These are phyloP conservation scores for Saturnispora serradocipensis DNA, from an alignment of 805 yeast species.

Conservation along the genomic window DNA sequence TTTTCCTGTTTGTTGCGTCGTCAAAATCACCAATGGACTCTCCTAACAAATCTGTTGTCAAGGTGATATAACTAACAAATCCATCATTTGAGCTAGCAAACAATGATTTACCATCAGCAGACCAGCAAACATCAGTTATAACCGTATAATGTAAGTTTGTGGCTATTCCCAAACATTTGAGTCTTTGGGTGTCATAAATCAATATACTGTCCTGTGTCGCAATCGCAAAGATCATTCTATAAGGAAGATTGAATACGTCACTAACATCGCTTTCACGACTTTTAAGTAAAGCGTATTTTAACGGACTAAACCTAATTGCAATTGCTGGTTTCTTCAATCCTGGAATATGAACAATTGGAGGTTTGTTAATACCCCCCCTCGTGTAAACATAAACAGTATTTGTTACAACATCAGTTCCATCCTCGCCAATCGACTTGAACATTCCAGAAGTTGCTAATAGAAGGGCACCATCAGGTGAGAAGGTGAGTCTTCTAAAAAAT, in stretches of 20 bases:
- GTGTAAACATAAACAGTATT: slow-evolving; percentile 78
- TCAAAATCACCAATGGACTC: slow-evolving; percentile 26
- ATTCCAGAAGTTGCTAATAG: slow-evolving; percentile 74
- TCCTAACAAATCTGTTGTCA: slow-evolving; percentile 52
- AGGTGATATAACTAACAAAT: slow-evolving; percentile 63
- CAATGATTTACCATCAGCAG: slow-evolving; percentile 59
- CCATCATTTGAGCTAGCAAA: slow-evolving; percentile 87
- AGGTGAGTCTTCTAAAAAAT: slow-evolving; percentile 76
- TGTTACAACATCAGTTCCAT: slow-evolving; percentile 15
- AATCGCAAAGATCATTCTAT: slow-evolving; percentile 81
- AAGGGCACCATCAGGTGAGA: slow-evolving; percentile 85
- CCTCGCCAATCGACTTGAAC: slow-evolving; percentile 26
- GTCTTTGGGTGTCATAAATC: slow-evolving; percentile 69
- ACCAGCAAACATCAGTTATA: slow-evolving; percentile 84
- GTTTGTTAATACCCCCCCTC: slow-evolving; percentile 49
- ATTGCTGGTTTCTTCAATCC: slow-evolving; percentile 78
- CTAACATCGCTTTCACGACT: slow-evolving; percentile 20
- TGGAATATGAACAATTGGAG: slow-evolving; percentile 74
- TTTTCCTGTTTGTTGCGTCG: background rate
- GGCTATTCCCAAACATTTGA: slow-evolving; percentile 61
- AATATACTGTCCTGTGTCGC: slow-evolving; percentile 84
- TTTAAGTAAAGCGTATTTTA: slow-evolving; percentile 31
- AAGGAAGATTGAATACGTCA: slow-evolving; percentile 48
- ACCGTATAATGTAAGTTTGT: slow-evolving; percentile 82
- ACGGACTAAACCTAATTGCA: slow-evolving; percentile 71